Base-by-base conservation (phyloP, 192 early-diverging fungal species). In the Spinellus fusiger region DNA sequence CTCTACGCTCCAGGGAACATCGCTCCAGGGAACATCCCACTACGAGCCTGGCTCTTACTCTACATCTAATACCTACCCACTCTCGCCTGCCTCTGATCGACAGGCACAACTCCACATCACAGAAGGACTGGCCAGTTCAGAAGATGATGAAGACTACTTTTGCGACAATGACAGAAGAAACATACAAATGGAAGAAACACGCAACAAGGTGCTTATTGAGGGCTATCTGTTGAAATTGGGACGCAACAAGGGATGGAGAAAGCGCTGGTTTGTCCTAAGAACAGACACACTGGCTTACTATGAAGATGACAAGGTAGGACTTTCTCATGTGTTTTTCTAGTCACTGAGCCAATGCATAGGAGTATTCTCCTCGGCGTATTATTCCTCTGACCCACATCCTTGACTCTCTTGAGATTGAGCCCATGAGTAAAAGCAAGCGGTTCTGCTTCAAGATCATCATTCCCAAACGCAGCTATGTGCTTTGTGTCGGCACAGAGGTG, bases 261-360 rank as follows among this genome's bases (percentile, higher is more conserved):
- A 81, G 54, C 75, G 82, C 48, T 85, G 80, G 84, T 85, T 85
- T 69, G 84, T 84, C 6, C 59, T 85, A 12, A 60, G 82, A 31
- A 77, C 72, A 25, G 77, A 78, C 51, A 78, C 73, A 25, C 51
- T 85, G 49, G 67, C 78, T 1, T 85, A 83, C 63, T 85, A 85
- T 62, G 78, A 85, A 55, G 74, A 85, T 59, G 54, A 75, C 5
- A 84, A 85, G 71, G 80, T 80, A 74, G 56, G 35, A 31, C n/a
- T n/a, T n/a, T n/a, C n/a, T n/a, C n/a, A n/a, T n/a, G n/a, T n/a
- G n/a, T 51, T 5, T 32, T n/a, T n/a, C n/a, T n/a, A n/a, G n/a
- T n/a, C n/a, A n/a, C n/a, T n/a, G n/a, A n/a, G n/a, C n/a, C n/a
- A n/a, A n/a, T n/a, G 32, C 29, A 15, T 64, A 78, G 80, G 75